Conservation (phyloP, 257 asterid species). For the Euphrasia confusa region DNA sequence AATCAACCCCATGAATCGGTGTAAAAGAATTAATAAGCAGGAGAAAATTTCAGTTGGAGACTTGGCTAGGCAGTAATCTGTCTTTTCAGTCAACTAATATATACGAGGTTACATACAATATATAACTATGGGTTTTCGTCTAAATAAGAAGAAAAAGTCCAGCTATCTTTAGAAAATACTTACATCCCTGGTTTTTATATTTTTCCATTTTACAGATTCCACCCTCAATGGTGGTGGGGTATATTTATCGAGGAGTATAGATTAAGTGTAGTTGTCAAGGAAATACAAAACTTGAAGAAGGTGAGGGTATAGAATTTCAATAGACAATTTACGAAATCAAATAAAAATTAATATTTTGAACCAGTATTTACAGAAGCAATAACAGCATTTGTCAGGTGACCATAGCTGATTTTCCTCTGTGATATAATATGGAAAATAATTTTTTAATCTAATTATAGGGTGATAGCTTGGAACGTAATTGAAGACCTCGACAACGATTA, state of each 20-base stretch:
- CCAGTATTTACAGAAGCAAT: conserved; percentile 6
- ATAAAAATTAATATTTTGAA: neutral
- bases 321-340: conserved; percentile 4
- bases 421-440: conserved; percentile 15
- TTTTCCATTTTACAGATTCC: too few species aligned
- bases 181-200: too few species aligned
- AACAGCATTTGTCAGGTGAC: conserved; percentile 14
- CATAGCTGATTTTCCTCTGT: conserved; percentile 7
- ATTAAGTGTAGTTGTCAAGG: neutral
- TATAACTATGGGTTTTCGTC: too few species aligned
- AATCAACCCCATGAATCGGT: conserved; percentile 15
- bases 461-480: neutral
- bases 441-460: conserved; percentile 2
- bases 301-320: neutral
- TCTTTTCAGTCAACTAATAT: too few species aligned
- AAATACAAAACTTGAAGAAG: neutral
- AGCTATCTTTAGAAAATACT: too few species aligned
- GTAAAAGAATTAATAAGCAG: neutral
- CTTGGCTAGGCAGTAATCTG: too few species aligned
- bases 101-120: too few species aligned
- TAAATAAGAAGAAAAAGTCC: too few species aligned
- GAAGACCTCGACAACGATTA: conserved; percentile 13
- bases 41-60: too few species aligned
- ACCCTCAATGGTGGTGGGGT: too few species aligned
- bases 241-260: too few species aligned